Evolutionary conservation across 2,329 filamentous ascomycete species (phyloP).

Genomic region (Zalaria sp.): DNA sequence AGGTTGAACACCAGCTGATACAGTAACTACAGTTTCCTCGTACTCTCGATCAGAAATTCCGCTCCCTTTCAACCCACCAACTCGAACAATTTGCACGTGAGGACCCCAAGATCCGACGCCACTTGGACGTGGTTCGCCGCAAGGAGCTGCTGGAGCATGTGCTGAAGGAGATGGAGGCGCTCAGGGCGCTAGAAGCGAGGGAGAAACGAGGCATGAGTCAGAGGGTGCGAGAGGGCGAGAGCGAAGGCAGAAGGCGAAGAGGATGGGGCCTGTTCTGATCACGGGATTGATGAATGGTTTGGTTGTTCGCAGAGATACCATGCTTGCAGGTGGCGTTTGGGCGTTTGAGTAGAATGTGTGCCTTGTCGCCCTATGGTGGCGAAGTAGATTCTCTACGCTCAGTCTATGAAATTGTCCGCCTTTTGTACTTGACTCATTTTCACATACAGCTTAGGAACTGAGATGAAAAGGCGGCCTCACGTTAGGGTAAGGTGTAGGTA

Average conservation of each 20-base stretch:
- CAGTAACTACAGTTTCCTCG: conserved; percentile 54
- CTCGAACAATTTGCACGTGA: conserved; percentile 86
- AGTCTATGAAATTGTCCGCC: too few relatives aligned
- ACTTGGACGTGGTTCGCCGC: conserved; percentile 80
- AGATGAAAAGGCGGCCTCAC: too few relatives aligned
- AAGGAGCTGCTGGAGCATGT: conserved; percentile 91
- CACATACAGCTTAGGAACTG: too few relatives aligned
- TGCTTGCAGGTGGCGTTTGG: too few relatives aligned
- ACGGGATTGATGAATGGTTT: too few relatives aligned
- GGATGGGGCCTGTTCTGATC: conserved; percentile 5
- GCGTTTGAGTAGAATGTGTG: too few relatives aligned
- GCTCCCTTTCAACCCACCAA: conserved; percentile 53
- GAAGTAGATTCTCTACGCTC: too few relatives aligned
- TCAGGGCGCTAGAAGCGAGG: conserved; percentile 68
- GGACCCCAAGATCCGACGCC: conserved; percentile 75
- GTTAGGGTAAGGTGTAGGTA: too few relatives aligned
- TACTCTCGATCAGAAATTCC: conserved; percentile 75
- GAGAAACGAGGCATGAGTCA: conserved; percentile 41
- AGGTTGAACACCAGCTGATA: neutral
- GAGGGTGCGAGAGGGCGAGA: conserved; percentile 16
- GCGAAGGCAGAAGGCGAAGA: conserved; percentile 15
- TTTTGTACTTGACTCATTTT: too few relatives aligned
- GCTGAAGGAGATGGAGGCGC: conserved; percentile 85
- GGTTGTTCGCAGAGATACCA: too few relatives aligned
- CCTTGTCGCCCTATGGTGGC: too few relatives aligned